Evolutionary conservation across 2,329 filamentous ascomycete species (phyloP), one percentile per base, ranked within the genome.

Genomic region (Penicillium sclerotigenum): DNA sequence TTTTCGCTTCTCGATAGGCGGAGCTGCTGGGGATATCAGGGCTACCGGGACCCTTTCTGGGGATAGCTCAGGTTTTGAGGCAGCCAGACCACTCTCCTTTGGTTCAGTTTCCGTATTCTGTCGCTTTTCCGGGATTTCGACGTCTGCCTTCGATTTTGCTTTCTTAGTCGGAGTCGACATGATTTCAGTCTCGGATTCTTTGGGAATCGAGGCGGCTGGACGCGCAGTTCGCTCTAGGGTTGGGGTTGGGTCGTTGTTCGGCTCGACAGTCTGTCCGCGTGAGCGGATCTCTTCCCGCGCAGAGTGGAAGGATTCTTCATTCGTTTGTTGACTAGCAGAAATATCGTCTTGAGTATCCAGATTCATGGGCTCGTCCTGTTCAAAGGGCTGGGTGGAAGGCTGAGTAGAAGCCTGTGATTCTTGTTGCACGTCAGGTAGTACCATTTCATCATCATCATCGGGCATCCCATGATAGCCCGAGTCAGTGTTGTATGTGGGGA

Each of bases 391-490:
- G 18, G 71, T 74, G 49, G 68, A 69, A 22, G 63, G 56, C 47
- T 74, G 70, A 29, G 70, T 66, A 46, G 70, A 70, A 20, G 64
- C 54, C 45, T 74, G 70, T 37, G 70, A 66, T 48, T 68, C 65
- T 45, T 66, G 59, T 47, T 70, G 69, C 31, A 67, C 63, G 40
- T 67, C 65, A 14, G 71, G 64, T 14, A 73, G 53, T 51, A 75
- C 71, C 56, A 75, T 62, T 26, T 77, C 73, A 43, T 74, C 71
- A 20, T 74, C 71, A 20, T 75, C 75, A 38, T 73, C 73, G 33
- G 68, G 66, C 69, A 78, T 74, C 38, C 75, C 77, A 69, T 80
- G 76, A 53, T 80, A 79, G 10, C 77, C 78, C 0, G 78, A 80
- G 59, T 79, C 76, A 5, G 74, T 74, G 50, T 77, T 76, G 42